Base-by-base conservation (phyloP, 2,329 filamentous ascomycete genomes). In the Apiospora rasikravindrae region DNA sequence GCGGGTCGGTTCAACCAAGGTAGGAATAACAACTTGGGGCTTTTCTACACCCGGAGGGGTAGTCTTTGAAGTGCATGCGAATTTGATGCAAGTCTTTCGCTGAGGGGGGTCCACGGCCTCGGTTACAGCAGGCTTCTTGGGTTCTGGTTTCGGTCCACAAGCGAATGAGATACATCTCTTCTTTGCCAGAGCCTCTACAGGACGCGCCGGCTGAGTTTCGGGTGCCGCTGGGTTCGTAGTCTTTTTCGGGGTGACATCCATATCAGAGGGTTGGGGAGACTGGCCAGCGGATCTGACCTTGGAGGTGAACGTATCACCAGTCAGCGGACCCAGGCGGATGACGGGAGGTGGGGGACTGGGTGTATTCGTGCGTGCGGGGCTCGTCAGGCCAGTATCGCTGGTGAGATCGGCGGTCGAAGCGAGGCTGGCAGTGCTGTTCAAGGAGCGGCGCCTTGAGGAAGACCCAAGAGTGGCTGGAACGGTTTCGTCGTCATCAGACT, bases 141-240 rank as follows among this genome's bases (percentile, higher is more conserved):
- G 77, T 37, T 84, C 83, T 10, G 90, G 86, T 79, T 92, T 93
- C 49, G 88, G 88, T 47, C 89, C 91, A 80, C 96, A 98, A 45
- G 94, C 95, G 81, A 98, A 98, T 73, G 93, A 96, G 76, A 98
- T 98, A 82, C 94, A 96, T 73, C 95, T 90, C 84, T 95, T 98
- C 78, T 94, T 93, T 68, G 91, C 92, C 69, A 91, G 83, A 14
- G 87, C 88, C 78, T 92, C 91, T 1, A 92, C 85, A 86, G 88
- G 85, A 78, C 93, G 89, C 71, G 86, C 87, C 49, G 80, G 78
- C 26, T 78, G 80, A 19, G 76, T 74, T n/a, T 73, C 70, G n/a
- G 37, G 69, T 29, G 72, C 72, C 40, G 71, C 73, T 67, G 71
- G 53, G 44, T 64, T 70, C 53, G 70, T 45, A 29, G 61, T 70